Evolutionary conservation across 176 grass and related monocot genomes (phyloP).

Genomic region (Oryza meyeriana): DNA sequence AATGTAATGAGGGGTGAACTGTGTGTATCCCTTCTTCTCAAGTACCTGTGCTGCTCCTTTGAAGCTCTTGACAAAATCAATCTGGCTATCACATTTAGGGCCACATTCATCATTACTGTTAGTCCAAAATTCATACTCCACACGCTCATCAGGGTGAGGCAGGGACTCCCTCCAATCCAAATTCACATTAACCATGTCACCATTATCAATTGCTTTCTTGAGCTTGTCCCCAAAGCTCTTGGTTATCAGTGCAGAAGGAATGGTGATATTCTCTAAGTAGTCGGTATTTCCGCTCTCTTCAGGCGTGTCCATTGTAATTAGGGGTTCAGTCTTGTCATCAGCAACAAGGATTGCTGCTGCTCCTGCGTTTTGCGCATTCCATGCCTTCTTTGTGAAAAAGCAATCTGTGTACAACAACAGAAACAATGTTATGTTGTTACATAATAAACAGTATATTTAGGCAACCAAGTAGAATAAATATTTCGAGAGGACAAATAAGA

Average conservation of each 20-base stretch:
- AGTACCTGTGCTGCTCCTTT: constrained; percentile 68
- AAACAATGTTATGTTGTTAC: background rate
- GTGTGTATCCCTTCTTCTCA: constrained; percentile 73
- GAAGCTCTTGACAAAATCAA: constrained; percentile 77
- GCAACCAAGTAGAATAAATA: background rate
- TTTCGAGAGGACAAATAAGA: background rate
- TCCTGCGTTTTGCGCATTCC: constrained; percentile 66
- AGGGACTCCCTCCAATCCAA: constrained; percentile 78
- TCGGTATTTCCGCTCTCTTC: constrained; percentile 46
- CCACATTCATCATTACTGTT: constrained; percentile 83
- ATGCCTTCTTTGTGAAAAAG: constrained; percentile 70
- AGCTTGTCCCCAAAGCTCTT: constrained; percentile 62
- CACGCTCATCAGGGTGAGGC: constrained; percentile 67
- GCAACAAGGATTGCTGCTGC: constrained; percentile 69
- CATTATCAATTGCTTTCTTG: constrained; percentile 57
- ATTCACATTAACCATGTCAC: constrained; percentile 76
- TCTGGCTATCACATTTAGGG: constrained; percentile 68
- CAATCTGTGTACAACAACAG: constrained; percentile 45
- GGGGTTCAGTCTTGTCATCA: constrained; percentile 61
- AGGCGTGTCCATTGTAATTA: constrained; percentile 75
- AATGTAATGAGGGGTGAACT: constrained; percentile 81
- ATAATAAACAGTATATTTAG: background rate
- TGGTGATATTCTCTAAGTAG: constrained; percentile 67
- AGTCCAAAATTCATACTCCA: constrained; percentile 81
- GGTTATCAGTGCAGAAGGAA: constrained; percentile 66